These are phyloP conservation scores for Solanum corneliomulleri DNA, from an alignment of 257 asterid species.

Conservation along the genomic window DNA sequence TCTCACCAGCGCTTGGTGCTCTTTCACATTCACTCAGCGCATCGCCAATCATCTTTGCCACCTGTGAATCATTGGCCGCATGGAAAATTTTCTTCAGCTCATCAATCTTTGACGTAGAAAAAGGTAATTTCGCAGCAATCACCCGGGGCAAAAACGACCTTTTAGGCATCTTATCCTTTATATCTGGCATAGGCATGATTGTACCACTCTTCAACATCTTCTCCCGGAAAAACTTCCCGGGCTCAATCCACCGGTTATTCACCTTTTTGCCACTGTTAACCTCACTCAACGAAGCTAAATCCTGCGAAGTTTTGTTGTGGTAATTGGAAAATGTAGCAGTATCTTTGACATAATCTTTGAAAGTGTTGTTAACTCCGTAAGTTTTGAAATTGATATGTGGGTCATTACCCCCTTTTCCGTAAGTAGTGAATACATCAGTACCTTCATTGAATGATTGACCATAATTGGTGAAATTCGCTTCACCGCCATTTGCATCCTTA, in stretches of 20 bases:
- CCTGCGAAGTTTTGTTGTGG: conserved; percentile 23
- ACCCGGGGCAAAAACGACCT: conserved; percentile 81
- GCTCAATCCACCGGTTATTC: conserved; percentile 52
- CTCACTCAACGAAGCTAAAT: neutral
- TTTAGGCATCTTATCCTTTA: conserved; percentile 76
- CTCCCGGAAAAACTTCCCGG: conserved; percentile 81
- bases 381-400: conserved; percentile 26
- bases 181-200: conserved; percentile 80
- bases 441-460: conserved; percentile 70
- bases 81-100: conserved; percentile 51
- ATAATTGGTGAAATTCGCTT: conserved; percentile 35
- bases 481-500: conserved; percentile 38
- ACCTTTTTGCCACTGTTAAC: conserved; percentile 12
- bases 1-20: conserved; percentile 63
- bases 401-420: conserved; percentile 30
- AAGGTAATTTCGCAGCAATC: conserved; percentile 61
- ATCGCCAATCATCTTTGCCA: conserved; percentile 32
- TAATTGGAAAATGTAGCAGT: conserved; percentile 39
- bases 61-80: conserved; percentile 33
- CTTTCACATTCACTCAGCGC: conserved; percentile 66
- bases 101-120: conserved; percentile 45
- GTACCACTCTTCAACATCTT: conserved; percentile 48
- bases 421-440: conserved; percentile 51
- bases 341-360: conserved; percentile 42
- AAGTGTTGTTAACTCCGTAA: conserved; percentile 56